Evolutionary conservation across 2,329 filamentous ascomycete species (phyloP), one percentile per base, ranked within the genome.

Genomic region (Amylocarpus encephaloides): DNA sequence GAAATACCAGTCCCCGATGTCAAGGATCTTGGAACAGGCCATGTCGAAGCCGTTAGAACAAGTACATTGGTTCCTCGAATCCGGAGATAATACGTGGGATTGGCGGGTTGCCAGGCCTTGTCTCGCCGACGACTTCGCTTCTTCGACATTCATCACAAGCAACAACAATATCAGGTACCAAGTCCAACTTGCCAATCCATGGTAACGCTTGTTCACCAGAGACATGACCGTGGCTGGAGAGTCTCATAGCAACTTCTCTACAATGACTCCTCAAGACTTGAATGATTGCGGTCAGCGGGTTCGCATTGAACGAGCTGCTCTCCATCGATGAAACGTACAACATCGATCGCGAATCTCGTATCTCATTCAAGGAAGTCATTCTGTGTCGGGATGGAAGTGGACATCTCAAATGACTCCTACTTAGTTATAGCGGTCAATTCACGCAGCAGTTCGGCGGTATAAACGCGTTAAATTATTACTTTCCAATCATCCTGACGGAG

Each of bases 321-420:
- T 67, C 68, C 30, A 74, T 74, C 54, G 77, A 78, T 60, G 77
- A 57, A 49, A 36, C 54, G 22, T 57, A 82, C 50, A 80, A 85
- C 1, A 81, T 85, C 16, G 54, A 54, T 36, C 43, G 48, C 29
- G 30, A 54, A 54, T 54, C 54, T 3, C 40, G 34, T 3, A 57
- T 57, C 40, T 48, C 48, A 4, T 54, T 57, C 43, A 54, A 52
- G 18, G 49, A 54, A 39, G 52, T 57, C 22, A 46, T 57, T 38
- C 43, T 51, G 5, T 41, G 34, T 11, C 44, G 51, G 13, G 54
- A 56, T 35, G 36, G 54, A 40, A 50, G 46, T 18, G 46, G 76
- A 53, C 72, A 77, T 53, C 72, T 75, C 62, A 69, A 73, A 9
- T 67, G 75, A 7, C 73, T 76, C 67, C 53, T 76, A 50, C 68